Conservation (phyloP, 2,329 filamentous ascomycete genomes). For the Bipolaris victoriae region DNA sequence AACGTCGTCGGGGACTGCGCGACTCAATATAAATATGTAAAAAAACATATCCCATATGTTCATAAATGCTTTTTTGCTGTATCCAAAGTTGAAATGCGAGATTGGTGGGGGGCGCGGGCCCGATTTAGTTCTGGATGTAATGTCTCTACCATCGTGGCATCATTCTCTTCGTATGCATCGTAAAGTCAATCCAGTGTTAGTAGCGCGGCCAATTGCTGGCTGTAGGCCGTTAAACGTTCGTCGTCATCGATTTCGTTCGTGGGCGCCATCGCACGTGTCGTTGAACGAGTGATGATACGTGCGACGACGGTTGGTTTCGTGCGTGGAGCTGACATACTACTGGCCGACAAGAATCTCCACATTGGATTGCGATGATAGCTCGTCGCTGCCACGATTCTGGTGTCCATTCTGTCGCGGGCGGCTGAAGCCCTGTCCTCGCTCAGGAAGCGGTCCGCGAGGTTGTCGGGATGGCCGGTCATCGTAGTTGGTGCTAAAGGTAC, state of each 20-base stretch:
- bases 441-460: constrained; percentile 65
- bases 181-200: constrained; percentile 42
- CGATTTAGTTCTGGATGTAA: constrained; percentile 37
- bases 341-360: constrained; percentile 70
- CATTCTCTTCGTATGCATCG: constrained; percentile 51
- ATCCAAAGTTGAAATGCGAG: constrained; percentile 28
- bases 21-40: constrained; percentile 7
- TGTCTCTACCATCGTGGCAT: constrained; percentile 51
- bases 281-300: constrained; percentile 33
- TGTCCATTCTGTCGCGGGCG: constrained; percentile 66
- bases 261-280: constrained; percentile 32
- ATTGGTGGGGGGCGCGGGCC: constrained; percentile 38
- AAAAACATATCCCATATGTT: constrained; percentile 35
- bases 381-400: constrained; percentile 66
- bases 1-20: constrained; percentile 1
- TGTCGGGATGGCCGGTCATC: constrained; percentile 67
- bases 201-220: constrained; percentile 31
- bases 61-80: constrained; percentile 44
- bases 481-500: constrained; percentile 65
- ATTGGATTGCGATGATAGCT: constrained; percentile 65
- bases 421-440: constrained; percentile 64
- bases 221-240: constrained; percentile 43
- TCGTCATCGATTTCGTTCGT: constrained; percentile 40
- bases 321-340: constrained; percentile 31
- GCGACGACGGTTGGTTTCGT: constrained; percentile 24